These are phyloP conservation scores for Ophiorrhiza pumila DNA, from an alignment of 257 asterid species.

Conservation along the genomic window DNA sequence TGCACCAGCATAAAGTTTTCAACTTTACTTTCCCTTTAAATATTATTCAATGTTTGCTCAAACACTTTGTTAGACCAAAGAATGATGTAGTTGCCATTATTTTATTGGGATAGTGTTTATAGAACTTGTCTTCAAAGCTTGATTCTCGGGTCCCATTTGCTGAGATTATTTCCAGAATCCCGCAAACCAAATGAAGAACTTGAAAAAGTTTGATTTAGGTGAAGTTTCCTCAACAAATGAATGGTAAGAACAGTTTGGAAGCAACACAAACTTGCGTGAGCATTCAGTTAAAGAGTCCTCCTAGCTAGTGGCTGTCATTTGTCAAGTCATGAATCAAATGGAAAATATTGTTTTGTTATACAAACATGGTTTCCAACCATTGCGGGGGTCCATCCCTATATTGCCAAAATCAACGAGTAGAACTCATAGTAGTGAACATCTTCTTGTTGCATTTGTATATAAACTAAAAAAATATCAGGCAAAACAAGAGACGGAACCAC, in stretches of 20 bases:
- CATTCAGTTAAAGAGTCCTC: neutral
- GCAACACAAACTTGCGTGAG: slow-evolving; percentile 12
- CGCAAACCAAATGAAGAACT: neutral
- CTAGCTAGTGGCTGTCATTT: slow-evolving; percentile 10
- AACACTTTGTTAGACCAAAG: neutral
- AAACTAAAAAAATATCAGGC: slow-evolving; percentile 1
- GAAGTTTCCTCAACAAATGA: slow-evolving; percentile 1
- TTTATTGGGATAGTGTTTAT: slow-evolving; percentile 1
- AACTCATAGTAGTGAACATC: slow-evolving; percentile 5
- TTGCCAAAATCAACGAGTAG: slow-evolving; percentile 20
- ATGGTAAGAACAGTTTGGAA: neutral
- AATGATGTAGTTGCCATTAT: neutral
- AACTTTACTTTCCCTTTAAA: neutral
- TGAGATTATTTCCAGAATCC: slow-evolving; percentile 22
- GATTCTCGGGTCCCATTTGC: slow-evolving; percentile 18
- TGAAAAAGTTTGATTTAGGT: slow-evolving; percentile 1
- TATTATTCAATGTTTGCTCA: neutral
- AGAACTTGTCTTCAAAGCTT: neutral
- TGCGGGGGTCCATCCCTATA: slow-evolving; percentile 12
- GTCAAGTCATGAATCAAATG: slow-evolving; percentile 11
- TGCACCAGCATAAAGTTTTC: slow-evolving; percentile 8
- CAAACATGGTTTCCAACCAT: slow-evolving; percentile 27
- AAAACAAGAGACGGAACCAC: neutral
- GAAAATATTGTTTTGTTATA: slow-evolving; percentile 11
- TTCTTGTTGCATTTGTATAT: neutral